Base-by-base conservation (phyloP, 2,329 filamentous ascomycete genomes). In the Ophiostoma ulmi region DNA sequence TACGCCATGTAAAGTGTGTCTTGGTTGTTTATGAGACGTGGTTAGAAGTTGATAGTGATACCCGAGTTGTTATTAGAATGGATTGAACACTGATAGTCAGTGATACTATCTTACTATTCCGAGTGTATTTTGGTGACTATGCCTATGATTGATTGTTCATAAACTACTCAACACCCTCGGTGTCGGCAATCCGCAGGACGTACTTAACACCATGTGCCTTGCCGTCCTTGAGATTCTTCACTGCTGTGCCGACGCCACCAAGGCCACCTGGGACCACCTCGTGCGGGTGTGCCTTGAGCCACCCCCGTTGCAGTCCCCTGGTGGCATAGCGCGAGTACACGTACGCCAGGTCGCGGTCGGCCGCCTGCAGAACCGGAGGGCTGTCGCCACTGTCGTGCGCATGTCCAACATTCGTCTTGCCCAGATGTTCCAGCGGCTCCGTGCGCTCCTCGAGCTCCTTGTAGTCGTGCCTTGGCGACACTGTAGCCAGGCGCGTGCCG, bases 121-220 rank as follows among this genome's bases (percentile, higher is more conserved):
- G 31, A 31, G 31, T 31, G 31, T n/a, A 44, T 20, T 48, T 3
- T 8, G 0, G 44, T 48, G 44, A 48, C 31, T 31, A 31, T 7
- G 38, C 38, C 17, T 48, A 20, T 48, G 44, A 48, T 31, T 31
- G 31, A 31, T 44, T 44, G 39, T 44, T 10, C 39, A 44, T 44
- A 26, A 10, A 3, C 31, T 65, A n/a, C 11, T 69, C 44, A 4
- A 69, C 66, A 6, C 72, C 72, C 55, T 72, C 70, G 2, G 75
- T 74, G 3, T 75, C 75, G 13, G n/a, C 68, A 36, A 76, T 74
- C 3, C 74, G 80, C 74, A 86, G 85, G 0, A 90, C 83, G 79
- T 88, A 89, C 78, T 90, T 90, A 0, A 85, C 80, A 2, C 83
- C 87, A 75, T 84, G 87, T 14, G 85, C 87, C 77, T 86, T 87